Evolutionary conservation across 2,329 filamentous ascomycete species (phyloP).

Genomic region (Claviceps sp.): DNA sequence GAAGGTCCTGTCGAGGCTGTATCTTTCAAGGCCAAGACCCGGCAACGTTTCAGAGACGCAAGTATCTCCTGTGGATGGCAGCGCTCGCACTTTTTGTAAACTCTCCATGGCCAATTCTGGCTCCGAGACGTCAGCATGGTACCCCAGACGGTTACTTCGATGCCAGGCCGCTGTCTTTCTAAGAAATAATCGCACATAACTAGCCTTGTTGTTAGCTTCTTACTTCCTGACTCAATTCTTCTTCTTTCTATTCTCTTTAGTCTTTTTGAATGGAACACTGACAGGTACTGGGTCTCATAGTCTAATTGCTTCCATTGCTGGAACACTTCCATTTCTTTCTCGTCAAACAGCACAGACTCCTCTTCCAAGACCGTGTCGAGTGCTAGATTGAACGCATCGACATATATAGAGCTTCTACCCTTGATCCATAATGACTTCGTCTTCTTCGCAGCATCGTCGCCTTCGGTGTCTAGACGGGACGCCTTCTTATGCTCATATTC

Average conservation of each 20-base stretch:
- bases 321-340: conserved; percentile 67
- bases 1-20: conserved; percentile 43
- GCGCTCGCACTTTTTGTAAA: conserved; percentile 43
- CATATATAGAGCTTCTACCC: conserved; percentile 82
- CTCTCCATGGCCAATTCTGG: conserved; percentile 49
- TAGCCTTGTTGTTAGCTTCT: conserved; percentile 19
- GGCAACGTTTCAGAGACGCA: conserved; percentile 10
- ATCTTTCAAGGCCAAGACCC: conserved; percentile 26
- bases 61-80: conserved; percentile 32
- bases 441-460: conserved; percentile 28
- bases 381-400: conserved; percentile 91
- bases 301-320: conserved; percentile 55
- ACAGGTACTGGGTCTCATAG: conserved; percentile 89
- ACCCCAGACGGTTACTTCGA: conserved; percentile 61
- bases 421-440: conserved; percentile 43
- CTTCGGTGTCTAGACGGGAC: conserved; percentile 24
- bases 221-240: too few relatives aligned
- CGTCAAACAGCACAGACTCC: conserved; percentile 76
- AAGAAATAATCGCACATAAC: conserved; percentile 84
- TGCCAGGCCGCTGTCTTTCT: conserved; percentile 90
- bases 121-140: conserved; percentile 72
- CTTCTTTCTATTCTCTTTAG: neutral
- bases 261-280: conserved; percentile 21
- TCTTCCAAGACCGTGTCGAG: conserved; percentile 81
- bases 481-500: conserved; percentile 62